Base-by-base conservation (phyloP, 2,329 filamentous ascomycete genomes). In the Trichocomaceae sp. region DNA sequence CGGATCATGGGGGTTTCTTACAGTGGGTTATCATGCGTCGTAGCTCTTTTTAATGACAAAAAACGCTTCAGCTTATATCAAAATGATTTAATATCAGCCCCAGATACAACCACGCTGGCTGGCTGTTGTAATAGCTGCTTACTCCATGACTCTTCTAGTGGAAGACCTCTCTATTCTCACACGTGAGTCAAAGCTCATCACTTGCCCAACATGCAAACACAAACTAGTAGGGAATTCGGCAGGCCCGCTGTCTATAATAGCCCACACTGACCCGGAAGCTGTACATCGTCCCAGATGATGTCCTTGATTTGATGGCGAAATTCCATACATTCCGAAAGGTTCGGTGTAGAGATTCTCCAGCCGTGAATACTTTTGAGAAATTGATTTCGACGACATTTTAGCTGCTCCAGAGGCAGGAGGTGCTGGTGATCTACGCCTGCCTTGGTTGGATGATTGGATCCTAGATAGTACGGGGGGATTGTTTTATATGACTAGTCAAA, bases 1-100 rank as follows among this genome's bases (percentile, higher is more conserved):
- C 73, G 72, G 23, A 75, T 71, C 60, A 72, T 72, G 1, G 75
- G 74, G 0, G 75, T 76, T 26, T 71, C 57, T 50, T 76, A 75
- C 0, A 67, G 54, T 0, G 74, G 74, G 0, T 55, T 50, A 19
- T 68, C 66, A 0, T 68, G 69, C 2, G 74, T 76, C 13, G 64
- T 73, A 8, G 78, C 59, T 42, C 65, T 67, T 33, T 55, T 63
- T 1, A 77, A 59, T 2, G 62, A 63, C 0, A 7, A 66, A 46
- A 77, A 74, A 2, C 59, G 63, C 10, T 59, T 45, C 2, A 75
- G 29, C 1, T 64, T 70, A 35, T 69, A 65, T 17, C 62, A 47
- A 2, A 77, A 63, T 5, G 65, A 71, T 9, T 60, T 42, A 2
- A 58, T 56, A 52, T 77, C 69, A 6, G 61, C 55, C 9, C 20